Evolutionary conservation across 2,329 filamentous ascomycete genomes (phyloP).

Genomic region (Botrytis fabae): DNA sequence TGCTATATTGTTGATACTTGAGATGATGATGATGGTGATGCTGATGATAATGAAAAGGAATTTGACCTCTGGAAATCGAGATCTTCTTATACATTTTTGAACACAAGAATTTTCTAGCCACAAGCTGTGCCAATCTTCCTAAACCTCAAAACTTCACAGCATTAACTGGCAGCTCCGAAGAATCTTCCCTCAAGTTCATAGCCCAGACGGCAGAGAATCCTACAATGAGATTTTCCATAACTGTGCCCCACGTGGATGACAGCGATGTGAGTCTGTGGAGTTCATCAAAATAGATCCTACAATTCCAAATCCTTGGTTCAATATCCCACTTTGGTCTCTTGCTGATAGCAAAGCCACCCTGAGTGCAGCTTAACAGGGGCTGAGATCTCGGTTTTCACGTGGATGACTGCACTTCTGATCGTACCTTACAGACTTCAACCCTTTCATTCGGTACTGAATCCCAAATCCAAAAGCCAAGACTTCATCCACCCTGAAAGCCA

Average conservation of each 20-base stretch:
- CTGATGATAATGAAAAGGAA: constrained; percentile 9
- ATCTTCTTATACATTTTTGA: constrained; percentile 1
- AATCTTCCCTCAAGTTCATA: not conserved
- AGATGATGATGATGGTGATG: constrained; percentile 1
- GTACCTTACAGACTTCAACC: constrained; percentile 5
- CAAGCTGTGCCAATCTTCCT: not conserved
- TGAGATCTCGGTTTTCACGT: constrained; percentile 15
- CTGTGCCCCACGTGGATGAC: constrained; percentile 11
- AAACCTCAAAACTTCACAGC: not conserved
- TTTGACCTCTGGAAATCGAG: not conserved
- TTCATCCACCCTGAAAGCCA: not conserved
- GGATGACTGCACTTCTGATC: constrained; percentile 15
- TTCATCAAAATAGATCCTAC: constrained; percentile 9
- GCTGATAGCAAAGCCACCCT: not conserved
- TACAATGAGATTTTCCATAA: not conserved
- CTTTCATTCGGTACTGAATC: not conserved
- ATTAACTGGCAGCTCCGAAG: not conserved
- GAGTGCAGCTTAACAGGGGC: not conserved
- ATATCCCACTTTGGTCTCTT: not conserved
- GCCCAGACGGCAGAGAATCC: constrained; percentile 4
- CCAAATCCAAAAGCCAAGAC: not conserved
- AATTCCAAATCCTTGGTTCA: constrained; percentile 10
- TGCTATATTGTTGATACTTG: not conserved
- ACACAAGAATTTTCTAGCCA: not conserved
- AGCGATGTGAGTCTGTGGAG: not conserved